Conservation (phyloP, 2,329 filamentous ascomycete genomes). For the Xylaria sp. region DNA sequence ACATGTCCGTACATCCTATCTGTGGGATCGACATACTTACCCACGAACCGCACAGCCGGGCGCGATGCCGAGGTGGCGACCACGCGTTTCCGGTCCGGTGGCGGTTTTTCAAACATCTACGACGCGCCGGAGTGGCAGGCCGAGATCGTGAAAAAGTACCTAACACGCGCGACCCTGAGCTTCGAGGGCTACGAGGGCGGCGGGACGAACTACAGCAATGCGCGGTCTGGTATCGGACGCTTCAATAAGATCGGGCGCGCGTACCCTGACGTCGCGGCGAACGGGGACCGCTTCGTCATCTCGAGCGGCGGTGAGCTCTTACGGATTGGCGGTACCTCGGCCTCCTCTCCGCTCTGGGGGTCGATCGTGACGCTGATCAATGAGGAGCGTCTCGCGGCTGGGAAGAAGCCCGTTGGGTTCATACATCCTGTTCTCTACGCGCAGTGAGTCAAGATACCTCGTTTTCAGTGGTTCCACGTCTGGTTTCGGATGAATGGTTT, state of each 20-base stretch:
- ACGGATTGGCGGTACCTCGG: conserved; percentile 61
- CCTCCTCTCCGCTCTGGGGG: conserved; percentile 59
- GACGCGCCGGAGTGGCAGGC: conserved; percentile 28
- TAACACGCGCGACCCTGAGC: conserved; percentile 39
- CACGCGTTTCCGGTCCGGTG: conserved; percentile 25
- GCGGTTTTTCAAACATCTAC: conserved; percentile 36
- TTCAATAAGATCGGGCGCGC: conserved; percentile 58
- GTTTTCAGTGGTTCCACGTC: neutral
- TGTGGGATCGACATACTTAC: conserved; percentile 53
- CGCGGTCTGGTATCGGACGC: conserved; percentile 47
- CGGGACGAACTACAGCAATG: conserved; percentile 50
- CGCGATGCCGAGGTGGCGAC: conserved; percentile 28
- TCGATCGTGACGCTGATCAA: conserved; percentile 61
- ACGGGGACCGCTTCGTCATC: conserved; percentile 51
- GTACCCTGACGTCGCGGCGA: conserved; percentile 60
- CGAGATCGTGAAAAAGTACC: conserved; percentile 12
- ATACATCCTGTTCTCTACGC: conserved; percentile 61
- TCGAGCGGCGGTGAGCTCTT: conserved; percentile 49
- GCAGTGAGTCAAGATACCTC: conserved; percentile 40
- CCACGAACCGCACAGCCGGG: conserved; percentile 28
- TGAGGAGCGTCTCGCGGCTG: conserved; percentile 57
- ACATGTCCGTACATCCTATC: conserved; percentile 63
- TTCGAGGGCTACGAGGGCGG: conserved; percentile 46
- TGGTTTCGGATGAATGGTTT: neutral
- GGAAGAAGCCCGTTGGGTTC: conserved; percentile 61